A percentile compares a stretch with the other conserved stretches of the same genome.
Conservation (phyloP, 192 early-diverging fungal species). For the Funneliformis geosporum region DNA sequence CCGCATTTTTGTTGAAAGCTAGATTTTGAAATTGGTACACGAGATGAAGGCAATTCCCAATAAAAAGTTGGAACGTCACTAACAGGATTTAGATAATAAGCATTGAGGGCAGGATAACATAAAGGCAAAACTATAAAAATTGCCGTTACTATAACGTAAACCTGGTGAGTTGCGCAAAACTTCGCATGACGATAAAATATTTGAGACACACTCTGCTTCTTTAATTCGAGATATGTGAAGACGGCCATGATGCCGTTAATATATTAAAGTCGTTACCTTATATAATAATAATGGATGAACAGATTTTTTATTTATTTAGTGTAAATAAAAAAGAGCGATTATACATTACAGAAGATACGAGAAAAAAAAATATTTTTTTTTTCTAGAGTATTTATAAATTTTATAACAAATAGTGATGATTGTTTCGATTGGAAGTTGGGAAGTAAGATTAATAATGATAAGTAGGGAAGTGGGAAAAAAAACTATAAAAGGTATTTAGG, state of each 20-base stretch:
- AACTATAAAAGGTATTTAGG: no score
- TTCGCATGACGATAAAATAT: slow-evolving; percentile 64
- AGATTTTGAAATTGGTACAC: slow-evolving; percentile 21
- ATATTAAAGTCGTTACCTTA: not conserved
- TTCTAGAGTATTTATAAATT: no score
- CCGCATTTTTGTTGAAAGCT: slow-evolving; percentile 13
- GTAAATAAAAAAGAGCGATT: no score
- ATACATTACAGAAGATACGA: no score
- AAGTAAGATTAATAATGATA: no score
- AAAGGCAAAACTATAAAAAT: slow-evolving; percentile 58
- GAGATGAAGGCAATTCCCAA: slow-evolving; percentile 47
- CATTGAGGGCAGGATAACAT: slow-evolving; percentile 52
- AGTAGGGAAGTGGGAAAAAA: no score
- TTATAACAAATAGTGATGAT: no score
- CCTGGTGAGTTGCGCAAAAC: slow-evolving; percentile 65
- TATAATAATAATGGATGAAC: no score
- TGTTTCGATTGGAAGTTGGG: no score
- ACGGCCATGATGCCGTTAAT: not conserved
- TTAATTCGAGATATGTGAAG: not conserved
- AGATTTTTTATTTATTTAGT: no score
- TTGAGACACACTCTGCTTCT: slow-evolving; percentile 2
- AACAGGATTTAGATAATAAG: slow-evolving; percentile 39
- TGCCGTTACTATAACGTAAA: slow-evolving; percentile 51
- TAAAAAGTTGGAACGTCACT: slow-evolving; percentile 28
- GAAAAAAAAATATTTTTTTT: no score